Percentiles rank a stretch among this genome's conserved stretches.
Conservation (phyloP, 2,329 filamentous ascomycete genomes). For the Ophiostoma montium region DNA sequence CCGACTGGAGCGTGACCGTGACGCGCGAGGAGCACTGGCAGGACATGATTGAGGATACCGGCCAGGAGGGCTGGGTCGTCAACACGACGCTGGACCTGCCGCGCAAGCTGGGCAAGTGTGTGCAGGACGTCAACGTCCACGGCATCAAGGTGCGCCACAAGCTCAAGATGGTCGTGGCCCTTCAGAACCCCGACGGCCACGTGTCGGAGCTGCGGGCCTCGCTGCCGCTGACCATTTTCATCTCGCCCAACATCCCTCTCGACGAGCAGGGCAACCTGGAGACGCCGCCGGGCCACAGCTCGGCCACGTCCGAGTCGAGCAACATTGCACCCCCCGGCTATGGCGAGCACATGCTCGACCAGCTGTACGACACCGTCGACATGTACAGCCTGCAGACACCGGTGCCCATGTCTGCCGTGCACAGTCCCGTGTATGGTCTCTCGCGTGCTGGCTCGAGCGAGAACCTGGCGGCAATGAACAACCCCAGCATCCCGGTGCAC, state of each 20-base stretch:
- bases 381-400: conserved; percentile 69
- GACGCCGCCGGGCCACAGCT: conserved; percentile 36
- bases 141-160: conserved; percentile 90
- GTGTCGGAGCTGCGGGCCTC: conserved; percentile 87
- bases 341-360: conserved; percentile 77
- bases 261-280: conserved; percentile 70
- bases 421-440: conserved; percentile 61
- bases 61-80: conserved; percentile 50
- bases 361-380: conserved; percentile 80
- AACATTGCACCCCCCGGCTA: conserved; percentile 81
- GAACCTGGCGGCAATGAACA: conserved; percentile 52
- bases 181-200: conserved; percentile 91
- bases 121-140: conserved; percentile 79
- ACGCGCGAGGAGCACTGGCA: conserved; percentile 50
- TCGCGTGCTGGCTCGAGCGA: conserved; percentile 68
- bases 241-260: conserved; percentile 82
- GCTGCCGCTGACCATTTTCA: conserved; percentile 83
- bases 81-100: conserved; percentile 56
- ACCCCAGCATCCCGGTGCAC: conserved; percentile 29
- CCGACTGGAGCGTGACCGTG: conserved; percentile 42
- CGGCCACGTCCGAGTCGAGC: conserved; percentile 33
- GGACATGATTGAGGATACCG: conserved; percentile 52
- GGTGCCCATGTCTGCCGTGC: conserved; percentile 54
- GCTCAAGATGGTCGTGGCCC: conserved; percentile 76
- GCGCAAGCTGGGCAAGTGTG: conserved; percentile 65